Base-by-base conservation (phyloP, 371 early-diverging fungal genomes). In the Hamiltosporidium tvaerminnensis region DNA sequence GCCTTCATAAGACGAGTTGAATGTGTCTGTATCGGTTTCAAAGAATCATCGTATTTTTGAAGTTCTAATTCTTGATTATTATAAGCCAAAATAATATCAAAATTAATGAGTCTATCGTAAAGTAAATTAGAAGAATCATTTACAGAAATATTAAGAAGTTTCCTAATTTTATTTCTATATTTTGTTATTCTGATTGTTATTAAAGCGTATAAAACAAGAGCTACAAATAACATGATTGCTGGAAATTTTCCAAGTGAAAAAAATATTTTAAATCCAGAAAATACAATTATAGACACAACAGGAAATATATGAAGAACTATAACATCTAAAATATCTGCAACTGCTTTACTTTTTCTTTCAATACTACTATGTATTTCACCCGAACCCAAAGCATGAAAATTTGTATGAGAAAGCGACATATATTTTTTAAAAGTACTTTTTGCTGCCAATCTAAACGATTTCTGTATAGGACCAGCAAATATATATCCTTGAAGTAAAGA, bases 241-340 rank as follows among this genome's bases (percentile, higher is more conserved):
- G 65, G 16, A 48, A 69, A 12, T 1, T 23, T 3, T 2, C 72
- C 66, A 5, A 70, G 33, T 30, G 35, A 56, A 30, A 39, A 14
- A 55, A 49, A 59, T 36, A 72, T 54, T 39, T 66, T 33, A 31
- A 33, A 9, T 2, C 12, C 4, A 4, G 54, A 14, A 32, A 67
- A 48, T 2, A 65, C 12, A 33, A 72, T 38, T 1, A 50, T 32
- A 12, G 69, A 2, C 9, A 55, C 5, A 30, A 50, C 49, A 2
- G 73, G 73, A 9, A 73, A 36, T 1, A 73, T 38, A 35, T 73
- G 61, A 30, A 73, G 23, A 1, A 68, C 53, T 14, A 71, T 37
- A 23, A 76, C 73, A 56, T 73, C 73, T 23, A 76, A 47, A 33
- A 76, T 67, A 52, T 76, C 76, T 14, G 57, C 16, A 10, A 71